These are phyloP conservation scores for Botrytis deweyae DNA, from an alignment of 2,329 filamentous ascomycete genomes.

Conservation along the genomic window DNA sequence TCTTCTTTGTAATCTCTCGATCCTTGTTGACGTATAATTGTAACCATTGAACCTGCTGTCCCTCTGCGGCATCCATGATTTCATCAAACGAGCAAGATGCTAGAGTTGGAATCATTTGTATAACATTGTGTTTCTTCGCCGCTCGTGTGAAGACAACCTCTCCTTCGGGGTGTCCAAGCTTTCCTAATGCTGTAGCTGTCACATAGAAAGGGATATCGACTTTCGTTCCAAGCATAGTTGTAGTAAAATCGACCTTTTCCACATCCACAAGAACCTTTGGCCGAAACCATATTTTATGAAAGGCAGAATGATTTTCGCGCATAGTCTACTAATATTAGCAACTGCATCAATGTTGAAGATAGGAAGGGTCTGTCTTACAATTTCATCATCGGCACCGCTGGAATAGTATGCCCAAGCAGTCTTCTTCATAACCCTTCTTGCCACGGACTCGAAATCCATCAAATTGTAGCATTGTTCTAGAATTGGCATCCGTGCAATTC, in stretches of 20 bases:
- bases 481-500: slow-evolving; percentile 71
- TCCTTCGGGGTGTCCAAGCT: slow-evolving; percentile 89
- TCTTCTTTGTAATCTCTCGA: slow-evolving; percentile 82
- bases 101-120: slow-evolving; percentile 98
- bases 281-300: slow-evolving; percentile 97
- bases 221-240: slow-evolving; percentile 90
- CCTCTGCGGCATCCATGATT: slow-evolving; percentile 80
- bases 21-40: slow-evolving; percentile 97
- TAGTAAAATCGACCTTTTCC: slow-evolving; percentile 79
- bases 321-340: slow-evolving; percentile 62
- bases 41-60: slow-evolving; percentile 89
- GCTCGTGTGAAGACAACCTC: slow-evolving; percentile 88
- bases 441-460: slow-evolving; percentile 94
- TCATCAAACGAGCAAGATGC: slow-evolving; percentile 98
- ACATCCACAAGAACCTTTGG: slow-evolving; percentile 88
- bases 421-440: slow-evolving; percentile 89
- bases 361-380: slow-evolving; percentile 54
- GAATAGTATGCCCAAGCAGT: slow-evolving; percentile 98
- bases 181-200: slow-evolving; percentile 91
- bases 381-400: slow-evolving; percentile 85
- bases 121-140: slow-evolving; percentile 79
- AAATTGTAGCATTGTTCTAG: slow-evolving; percentile 90
- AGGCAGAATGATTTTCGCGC: slow-evolving; percentile 92
- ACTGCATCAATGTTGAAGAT: neutral
- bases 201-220: slow-evolving; percentile 90